Percentiles rank a stretch among this genome's conserved stretches.
phyloP scores from a whole-genome alignment of 768 basidiomycete species.

The Leccinum broughii region DNA sequence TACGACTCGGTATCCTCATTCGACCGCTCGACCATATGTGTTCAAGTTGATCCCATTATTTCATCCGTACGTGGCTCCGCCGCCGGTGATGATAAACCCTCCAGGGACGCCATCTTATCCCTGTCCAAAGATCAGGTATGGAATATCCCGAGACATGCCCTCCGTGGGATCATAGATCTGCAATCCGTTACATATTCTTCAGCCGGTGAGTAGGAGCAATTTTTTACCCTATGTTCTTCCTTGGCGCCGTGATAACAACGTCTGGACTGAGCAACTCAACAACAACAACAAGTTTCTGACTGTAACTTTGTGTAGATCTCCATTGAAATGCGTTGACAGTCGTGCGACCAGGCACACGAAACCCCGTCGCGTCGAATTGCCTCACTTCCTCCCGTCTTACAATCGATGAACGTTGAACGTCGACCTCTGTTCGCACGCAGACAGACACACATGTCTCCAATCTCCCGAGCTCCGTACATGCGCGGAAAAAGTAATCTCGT shows the following conservation, averaged over 20 bases:
- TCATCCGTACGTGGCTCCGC: neutral
- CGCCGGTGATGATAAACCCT: neutral
- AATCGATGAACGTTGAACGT: too few relatives aligned
- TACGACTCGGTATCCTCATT: neutral
- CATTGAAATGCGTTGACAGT: slow-evolving; percentile 2
- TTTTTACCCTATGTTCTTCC: neutral
- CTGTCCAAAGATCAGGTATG: neutral
- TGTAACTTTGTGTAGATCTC: neutral
- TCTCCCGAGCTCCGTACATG: neutral
- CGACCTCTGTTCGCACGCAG: neutral
- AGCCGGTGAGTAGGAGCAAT: neutral
- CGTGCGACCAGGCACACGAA: neutral
- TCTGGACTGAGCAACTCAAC: neutral
- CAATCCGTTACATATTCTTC: neutral
- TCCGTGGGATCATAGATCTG: neutral
- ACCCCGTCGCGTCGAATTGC: too few relatives aligned
- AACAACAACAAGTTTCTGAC: neutral
- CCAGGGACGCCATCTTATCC: neutral
- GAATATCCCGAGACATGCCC: neutral
- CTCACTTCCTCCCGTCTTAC: neutral
- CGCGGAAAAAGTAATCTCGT: neutral
- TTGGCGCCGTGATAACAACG: neutral
- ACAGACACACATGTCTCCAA: neutral
- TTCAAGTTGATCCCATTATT: neutral
- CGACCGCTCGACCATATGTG: neutral